A percentile compares a stretch with the other conserved stretches of the same genome.
Conservation (phyloP, 495 filamentous ascomycete species). For the Clohesyomyces aquaticus region DNA sequence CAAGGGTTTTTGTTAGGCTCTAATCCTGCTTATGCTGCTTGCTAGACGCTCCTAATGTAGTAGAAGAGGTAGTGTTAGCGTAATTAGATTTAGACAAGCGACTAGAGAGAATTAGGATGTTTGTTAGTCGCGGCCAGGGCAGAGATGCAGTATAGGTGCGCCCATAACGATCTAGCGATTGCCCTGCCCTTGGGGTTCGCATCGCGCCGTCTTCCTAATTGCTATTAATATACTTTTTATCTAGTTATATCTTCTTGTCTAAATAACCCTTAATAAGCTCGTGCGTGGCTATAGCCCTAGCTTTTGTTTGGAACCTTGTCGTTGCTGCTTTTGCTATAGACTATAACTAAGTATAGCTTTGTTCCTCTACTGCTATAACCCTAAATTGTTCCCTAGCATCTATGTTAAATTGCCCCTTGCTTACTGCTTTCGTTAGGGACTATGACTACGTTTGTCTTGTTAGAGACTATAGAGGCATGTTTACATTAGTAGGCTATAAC, state of each 20-base stretch:
- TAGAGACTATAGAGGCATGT: neutral
- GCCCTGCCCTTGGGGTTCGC: slow-evolving; percentile 6
- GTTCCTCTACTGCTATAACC: neutral
- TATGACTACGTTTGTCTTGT: neutral
- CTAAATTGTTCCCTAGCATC: slow-evolving; percentile 1
- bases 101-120: slow-evolving; percentile 10
- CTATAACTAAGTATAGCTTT: neutral
- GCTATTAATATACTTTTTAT: neutral
- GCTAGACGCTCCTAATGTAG: slow-evolving; percentile 3
- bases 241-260: neutral
- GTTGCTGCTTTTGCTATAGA: neutral
- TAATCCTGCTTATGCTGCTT: slow-evolving; percentile 1
- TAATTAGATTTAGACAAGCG: slow-evolving; percentile 7
- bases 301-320: neutral
- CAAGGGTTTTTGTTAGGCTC: slow-evolving; percentile 9
- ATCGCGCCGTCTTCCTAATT: neutral
- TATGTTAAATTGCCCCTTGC: too few species aligned
- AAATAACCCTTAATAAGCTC: slow-evolving; percentile 2
- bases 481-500: slow-evolving; percentile 1
- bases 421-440: neutral
- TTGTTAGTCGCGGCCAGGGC: slow-evolving; percentile 9
- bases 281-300: neutral
- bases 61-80: neutral
- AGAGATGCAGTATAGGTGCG: neutral
- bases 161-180: slow-evolving; percentile 2